A percentile compares a stretch with the other conserved stretches of the same genome.
Evolutionary conservation across 2,329 filamentous ascomycete genomes (phyloP).

Genomic region (Alternaria postmessia): DNA sequence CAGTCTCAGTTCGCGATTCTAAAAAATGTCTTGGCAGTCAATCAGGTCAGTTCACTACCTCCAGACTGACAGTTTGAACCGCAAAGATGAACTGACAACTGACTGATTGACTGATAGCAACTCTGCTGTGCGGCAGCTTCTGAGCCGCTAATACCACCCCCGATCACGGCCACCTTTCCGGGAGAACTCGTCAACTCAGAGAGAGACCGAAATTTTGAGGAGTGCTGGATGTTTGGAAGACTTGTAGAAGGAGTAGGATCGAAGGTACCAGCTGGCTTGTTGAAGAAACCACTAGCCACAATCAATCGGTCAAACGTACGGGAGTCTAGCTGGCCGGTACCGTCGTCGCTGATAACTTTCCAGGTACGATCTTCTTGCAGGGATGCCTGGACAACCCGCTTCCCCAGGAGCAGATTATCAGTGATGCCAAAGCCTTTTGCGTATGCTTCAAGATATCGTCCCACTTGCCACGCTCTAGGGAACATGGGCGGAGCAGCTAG

Average conservation of each 20-base stretch:
- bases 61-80: too few relatives aligned
- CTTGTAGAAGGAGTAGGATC: slow-evolving; percentile 9
- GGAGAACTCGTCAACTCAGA: slow-evolving; percentile 24
- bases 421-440: slow-evolving; percentile 63
- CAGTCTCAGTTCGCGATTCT: too few relatives aligned
- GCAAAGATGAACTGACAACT: too few relatives aligned
- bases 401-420: slow-evolving; percentile 60
- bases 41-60: too few relatives aligned
- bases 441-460: slow-evolving; percentile 74
- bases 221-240: slow-evolving; percentile 34
- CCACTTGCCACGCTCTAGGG: slow-evolving; percentile 79
- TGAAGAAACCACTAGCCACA: slow-evolving; percentile 79
- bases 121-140: slow-evolving; percentile 78
- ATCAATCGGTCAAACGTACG: slow-evolving; percentile 72
- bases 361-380: slow-evolving; percentile 28
- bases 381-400: slow-evolving; percentile 43
- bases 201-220: slow-evolving; percentile 39
- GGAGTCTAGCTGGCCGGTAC: slow-evolving; percentile 17
- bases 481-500: slow-evolving; percentile 64
- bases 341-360: slow-evolving; percentile 26
- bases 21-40: too few relatives aligned
- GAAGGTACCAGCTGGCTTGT: slow-evolving; percentile 43
- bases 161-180: slow-evolving; percentile 75
- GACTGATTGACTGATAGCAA: too few relatives aligned
- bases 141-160: slow-evolving; percentile 83